These are phyloP conservation scores for Pyracantha coccinea DNA, from an alignment of 331 rosid species.

Conservation along the genomic window DNA sequence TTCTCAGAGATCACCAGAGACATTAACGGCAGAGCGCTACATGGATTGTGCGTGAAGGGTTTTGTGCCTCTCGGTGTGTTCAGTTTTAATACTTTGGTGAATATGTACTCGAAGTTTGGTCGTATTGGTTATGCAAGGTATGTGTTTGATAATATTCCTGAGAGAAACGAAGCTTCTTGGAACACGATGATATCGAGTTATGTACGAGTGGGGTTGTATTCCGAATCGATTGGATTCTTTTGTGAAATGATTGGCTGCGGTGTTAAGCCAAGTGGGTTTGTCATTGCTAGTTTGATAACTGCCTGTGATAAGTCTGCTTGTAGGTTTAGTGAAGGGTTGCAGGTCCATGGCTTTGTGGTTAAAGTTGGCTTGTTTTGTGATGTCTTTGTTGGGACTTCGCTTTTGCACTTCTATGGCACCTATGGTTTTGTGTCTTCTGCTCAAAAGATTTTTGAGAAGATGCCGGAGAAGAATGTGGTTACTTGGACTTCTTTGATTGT, in stretches of 20 bases:
- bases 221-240: conserved; percentile 50
- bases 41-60: conserved; percentile 56
- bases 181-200: conserved; percentile 78
- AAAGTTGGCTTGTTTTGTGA: conserved; percentile 52
- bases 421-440: conserved; percentile 42
- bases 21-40: conserved; percentile 54
- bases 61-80: conserved; percentile 41
- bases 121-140: conserved; percentile 39
- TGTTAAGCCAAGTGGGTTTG: conserved; percentile 49
- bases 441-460: conserved; percentile 54
- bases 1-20: conserved; percentile 59
- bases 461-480: conserved; percentile 73
- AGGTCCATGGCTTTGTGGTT: conserved; percentile 59
- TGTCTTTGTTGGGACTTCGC: conserved; percentile 75
- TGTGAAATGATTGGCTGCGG: conserved; percentile 34
- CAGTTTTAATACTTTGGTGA: conserved; percentile 57
- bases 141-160: conserved; percentile 50
- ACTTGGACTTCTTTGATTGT: conserved; percentile 97
- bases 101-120: conserved; percentile 66
- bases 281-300: conserved; percentile 63
- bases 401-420: conserved; percentile 69
- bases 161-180: conserved; percentile 85
- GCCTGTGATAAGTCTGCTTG: conserved; percentile 72
- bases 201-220: conserved; percentile 48
- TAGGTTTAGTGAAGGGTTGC: conserved; percentile 52